Percentiles rank a stretch among this genome's conserved stretches.
Conservation (phyloP, 176 grass and related monocot species). For the Carex cristatella region DNA sequence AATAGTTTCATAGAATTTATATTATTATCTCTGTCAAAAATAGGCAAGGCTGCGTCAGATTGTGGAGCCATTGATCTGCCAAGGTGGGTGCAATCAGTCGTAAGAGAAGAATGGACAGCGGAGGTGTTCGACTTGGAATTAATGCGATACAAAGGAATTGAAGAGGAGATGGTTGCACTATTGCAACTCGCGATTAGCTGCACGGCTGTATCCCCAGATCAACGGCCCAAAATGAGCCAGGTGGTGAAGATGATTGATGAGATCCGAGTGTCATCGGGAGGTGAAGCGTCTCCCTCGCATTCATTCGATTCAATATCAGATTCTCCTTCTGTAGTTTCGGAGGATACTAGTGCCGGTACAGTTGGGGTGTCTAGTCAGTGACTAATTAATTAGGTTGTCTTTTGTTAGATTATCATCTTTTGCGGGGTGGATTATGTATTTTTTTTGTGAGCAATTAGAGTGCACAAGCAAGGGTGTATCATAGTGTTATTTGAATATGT, state of each 20-base stretch:
- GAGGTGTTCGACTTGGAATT: conserved; percentile 99
- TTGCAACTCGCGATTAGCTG: conserved; percentile 88
- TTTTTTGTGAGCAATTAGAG: conserved; percentile 5
- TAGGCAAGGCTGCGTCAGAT: conserved; percentile 31
- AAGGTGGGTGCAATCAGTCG: conserved; percentile 91
- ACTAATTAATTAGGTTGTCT: conserved; percentile 3
- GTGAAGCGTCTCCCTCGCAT: conserved; percentile 52
- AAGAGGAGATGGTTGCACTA: conserved; percentile 94
- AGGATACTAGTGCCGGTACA: conserved; percentile 19
- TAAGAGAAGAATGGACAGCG: conserved; percentile 94
- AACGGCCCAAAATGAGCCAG: conserved; percentile 76
- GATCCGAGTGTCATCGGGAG: conserved; percentile 34
- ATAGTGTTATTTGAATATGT: background rate
- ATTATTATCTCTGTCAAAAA: background rate
- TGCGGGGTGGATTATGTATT: background rate
- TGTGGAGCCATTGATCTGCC: conserved; percentile 51
- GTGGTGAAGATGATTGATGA: conserved; percentile 89
- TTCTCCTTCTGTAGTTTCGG: conserved; percentile 62
- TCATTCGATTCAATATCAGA: conserved; percentile 47
- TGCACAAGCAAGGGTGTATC: conserved; percentile 9
- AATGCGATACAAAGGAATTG: conserved; percentile 94
- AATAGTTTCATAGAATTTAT: background rate
- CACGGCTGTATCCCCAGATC: conserved; percentile 42
- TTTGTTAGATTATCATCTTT: background rate
- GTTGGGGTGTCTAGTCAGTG: conserved; percentile 46